Base-by-base conservation (phyloP, 257 asterid genomes). In the Nicotiana knightiana region DNA sequence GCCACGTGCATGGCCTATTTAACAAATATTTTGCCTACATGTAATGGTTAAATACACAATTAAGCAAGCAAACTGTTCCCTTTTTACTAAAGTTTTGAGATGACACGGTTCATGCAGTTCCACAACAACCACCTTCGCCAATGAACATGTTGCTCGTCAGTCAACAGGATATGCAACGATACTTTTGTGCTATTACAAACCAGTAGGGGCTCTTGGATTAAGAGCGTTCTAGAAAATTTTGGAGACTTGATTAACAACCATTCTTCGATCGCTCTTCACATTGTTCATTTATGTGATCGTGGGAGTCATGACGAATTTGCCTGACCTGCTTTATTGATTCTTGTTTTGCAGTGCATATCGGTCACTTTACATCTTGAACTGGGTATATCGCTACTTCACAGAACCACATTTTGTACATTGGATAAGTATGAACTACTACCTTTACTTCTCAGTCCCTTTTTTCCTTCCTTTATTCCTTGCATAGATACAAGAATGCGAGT, bases 341-440 rank as follows among this genome's bases (percentile, higher is more conserved):
- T 77, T 59, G 63, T 82, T 8, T 73, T 86, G 88, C 96, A 92
- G 98, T 6, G 98, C 97, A 51, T 93, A 93, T 89, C 93, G 98
- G 62, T 86, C 90, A 62, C 83, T 93, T 6, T 93, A 93, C 87
- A 87, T 93, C 84, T 86, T 93, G 88, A 93, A 93, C 91, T 93
- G 98, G 98, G 89, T 93, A 79, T 93, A 93, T 85, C 98, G 98
- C 89, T 92, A 88, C 93, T 93, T 93, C 86, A 93, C 98, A 21
- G 98, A 93, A 85, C 93, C 94, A 33, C 96, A 91, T 87, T 93
- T 51, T 81, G 90, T 90, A 66, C 98, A 93, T 85, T 93, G 97
- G 98, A 91, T 93, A 90, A 91, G 98, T 92, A 90, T 53, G 85
- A 48, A 76, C 39, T 83, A 9, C 83, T 43, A 77, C 59, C 86